These are phyloP conservation scores for Dioscorea zingiberensis DNA, from an alignment of 106 monocot genomes.

Conservation along the genomic window DNA sequence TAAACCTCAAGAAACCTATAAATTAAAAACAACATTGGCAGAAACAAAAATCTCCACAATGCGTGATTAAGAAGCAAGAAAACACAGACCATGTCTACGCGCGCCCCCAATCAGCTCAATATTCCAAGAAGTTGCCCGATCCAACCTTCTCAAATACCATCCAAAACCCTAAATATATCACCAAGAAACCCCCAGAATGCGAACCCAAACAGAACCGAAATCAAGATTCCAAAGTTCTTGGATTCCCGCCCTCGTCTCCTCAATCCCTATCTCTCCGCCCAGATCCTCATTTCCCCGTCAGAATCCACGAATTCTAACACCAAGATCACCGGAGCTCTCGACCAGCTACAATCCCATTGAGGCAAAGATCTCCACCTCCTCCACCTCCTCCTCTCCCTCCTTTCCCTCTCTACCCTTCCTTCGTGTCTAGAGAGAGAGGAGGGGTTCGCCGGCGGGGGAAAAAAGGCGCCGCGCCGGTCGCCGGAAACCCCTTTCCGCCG, in stretches of 20 bases:
- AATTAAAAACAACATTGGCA: too few relatives aligned
- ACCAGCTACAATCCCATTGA: background rate
- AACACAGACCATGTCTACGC: background rate
- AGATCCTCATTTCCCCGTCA: background rate
- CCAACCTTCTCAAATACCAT: background rate
- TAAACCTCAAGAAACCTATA: too few relatives aligned
- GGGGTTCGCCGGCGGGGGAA: too few relatives aligned
- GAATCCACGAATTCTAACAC: background rate
- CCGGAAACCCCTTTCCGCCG: background rate
- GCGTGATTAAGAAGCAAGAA: background rate
- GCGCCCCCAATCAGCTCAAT: background rate
- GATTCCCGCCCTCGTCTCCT: background rate
- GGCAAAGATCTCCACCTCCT: constrained; percentile 2
- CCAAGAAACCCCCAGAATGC: background rate
- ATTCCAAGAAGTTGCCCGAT: background rate
- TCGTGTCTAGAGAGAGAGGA: background rate
- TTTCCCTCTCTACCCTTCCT: background rate
- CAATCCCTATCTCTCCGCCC: background rate
- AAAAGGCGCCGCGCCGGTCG: background rate
- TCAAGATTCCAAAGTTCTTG: background rate
- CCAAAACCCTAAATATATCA: background rate
- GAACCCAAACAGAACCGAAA: background rate
- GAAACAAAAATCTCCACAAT: background rate
- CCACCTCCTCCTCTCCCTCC: background rate
- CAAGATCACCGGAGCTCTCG: background rate